phyloP scores from a whole-genome alignment of 495 filamentous ascomycete species.

The Stereocaulon alpinum region DNA sequence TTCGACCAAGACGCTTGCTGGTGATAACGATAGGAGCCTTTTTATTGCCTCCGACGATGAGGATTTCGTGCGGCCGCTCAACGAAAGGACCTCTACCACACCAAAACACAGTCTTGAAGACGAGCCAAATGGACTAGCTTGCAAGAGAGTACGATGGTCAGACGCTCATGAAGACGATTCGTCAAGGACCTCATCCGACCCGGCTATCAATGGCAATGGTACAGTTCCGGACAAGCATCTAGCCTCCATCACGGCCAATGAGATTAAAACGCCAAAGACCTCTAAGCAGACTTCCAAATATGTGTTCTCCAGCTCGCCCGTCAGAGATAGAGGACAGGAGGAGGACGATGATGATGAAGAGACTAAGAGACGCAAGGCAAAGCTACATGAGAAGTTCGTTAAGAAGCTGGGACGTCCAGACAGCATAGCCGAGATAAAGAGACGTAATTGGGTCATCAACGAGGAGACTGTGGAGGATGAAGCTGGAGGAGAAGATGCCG shows the following conservation, averaged over 20 bases:
- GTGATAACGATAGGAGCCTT: slow-evolving; percentile 12
- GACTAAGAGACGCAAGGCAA: slow-evolving; percentile 37
- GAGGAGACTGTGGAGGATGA: slow-evolving; percentile 44
- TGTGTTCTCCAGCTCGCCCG: slow-evolving; percentile 38
- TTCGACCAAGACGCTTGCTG: neutral
- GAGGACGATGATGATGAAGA: slow-evolving; percentile 41
- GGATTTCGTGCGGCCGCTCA: neutral
- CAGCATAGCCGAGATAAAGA: slow-evolving; percentile 59
- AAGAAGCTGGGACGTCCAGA: slow-evolving; percentile 80
- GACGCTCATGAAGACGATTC: slow-evolving; percentile 3
- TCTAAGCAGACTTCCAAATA: slow-evolving; percentile 38
- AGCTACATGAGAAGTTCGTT: slow-evolving; percentile 76
- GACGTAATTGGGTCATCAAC: slow-evolving; percentile 40
- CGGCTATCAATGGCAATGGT: neutral
- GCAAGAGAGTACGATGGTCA: slow-evolving; percentile 14
- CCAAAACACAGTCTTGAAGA: slow-evolving; percentile 13
- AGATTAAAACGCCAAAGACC: slow-evolving; percentile 20
- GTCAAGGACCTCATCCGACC: too few species aligned
- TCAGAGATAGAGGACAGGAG: slow-evolving; percentile 13
- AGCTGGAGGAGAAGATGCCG: slow-evolving; percentile 42
- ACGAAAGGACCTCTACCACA: slow-evolving; percentile 4
- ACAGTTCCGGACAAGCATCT: slow-evolving; percentile 5
- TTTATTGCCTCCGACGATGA: slow-evolving; percentile 16
- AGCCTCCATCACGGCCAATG: slow-evolving; percentile 14
- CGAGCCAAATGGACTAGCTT: neutral